Percentiles rank a stretch among this genome's conserved stretches.
Conservation (phyloP, 2,329 filamentous ascomycete genomes). For the Neurospora sp. region DNA sequence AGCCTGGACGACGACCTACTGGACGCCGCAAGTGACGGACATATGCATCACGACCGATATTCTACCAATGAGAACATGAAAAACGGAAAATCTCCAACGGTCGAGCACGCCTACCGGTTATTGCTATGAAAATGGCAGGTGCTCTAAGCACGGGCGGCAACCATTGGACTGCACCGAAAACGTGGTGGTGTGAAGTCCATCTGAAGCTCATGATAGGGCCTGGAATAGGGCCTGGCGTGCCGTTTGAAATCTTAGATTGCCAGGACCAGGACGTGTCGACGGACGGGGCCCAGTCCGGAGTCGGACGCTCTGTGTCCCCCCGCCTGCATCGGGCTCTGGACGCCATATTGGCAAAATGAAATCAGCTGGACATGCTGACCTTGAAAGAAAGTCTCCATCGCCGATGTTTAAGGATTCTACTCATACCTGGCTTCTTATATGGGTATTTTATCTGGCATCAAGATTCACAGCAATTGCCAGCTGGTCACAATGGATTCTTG, state of each 20-base stretch:
- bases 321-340: background rate
- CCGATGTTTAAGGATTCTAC: background rate
- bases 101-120: background rate
- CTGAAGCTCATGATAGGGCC: background rate
- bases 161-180: background rate
- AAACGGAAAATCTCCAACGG: background rate
- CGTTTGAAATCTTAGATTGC: background rate
- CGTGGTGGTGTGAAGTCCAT: background rate
- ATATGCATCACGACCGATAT: background rate
- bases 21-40: background rate
- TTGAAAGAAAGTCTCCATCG: background rate
- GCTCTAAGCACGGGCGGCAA: background rate
- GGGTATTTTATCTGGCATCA: background rate
- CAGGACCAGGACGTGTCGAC: background rate
- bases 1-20: background rate
- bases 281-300: background rate
- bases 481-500: background rate
- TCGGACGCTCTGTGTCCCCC: background rate
- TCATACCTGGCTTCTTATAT: background rate
- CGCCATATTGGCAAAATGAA: background rate
- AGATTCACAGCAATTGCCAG: background rate
- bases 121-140: background rate
- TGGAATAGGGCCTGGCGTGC: background rate
- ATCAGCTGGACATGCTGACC: background rate
- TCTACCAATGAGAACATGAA: background rate